These are phyloP conservation scores for Penicillium italicum DNA, from an alignment of 2,329 filamentous ascomycete genomes.

Conservation along the genomic window DNA sequence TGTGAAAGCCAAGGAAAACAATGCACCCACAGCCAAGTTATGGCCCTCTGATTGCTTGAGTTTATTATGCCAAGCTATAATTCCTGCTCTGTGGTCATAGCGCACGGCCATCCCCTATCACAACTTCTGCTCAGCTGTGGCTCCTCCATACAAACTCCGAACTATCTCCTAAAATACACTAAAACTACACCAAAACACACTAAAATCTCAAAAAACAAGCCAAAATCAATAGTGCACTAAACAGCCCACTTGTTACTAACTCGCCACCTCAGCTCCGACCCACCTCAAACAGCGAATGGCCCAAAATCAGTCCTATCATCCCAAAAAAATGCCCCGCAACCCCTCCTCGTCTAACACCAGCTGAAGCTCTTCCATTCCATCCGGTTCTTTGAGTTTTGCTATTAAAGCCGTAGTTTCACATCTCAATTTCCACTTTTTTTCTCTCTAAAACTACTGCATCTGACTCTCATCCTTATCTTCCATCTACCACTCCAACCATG, in stretches of 20 bases:
- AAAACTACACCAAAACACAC: neutral
- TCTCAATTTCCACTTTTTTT: neutral
- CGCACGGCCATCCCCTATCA: neutral
- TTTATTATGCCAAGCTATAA: neutral
- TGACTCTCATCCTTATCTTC: neutral
- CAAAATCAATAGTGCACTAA: neutral
- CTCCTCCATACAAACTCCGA: neutral
- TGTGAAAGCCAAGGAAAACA: neutral
- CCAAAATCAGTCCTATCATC: neutral
- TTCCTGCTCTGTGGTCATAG: neutral
- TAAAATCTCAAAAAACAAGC: neutral
- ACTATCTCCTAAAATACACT: neutral
- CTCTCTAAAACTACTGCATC: neutral
- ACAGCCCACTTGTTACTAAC: neutral
- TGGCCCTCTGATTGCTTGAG: no score
- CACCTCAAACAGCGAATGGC: neutral
- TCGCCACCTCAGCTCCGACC: neutral
- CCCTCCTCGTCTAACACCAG: constrained; percentile 1
- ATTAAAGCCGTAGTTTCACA: neutral
- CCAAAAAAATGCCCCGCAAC: constrained; percentile 4
- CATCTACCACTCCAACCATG: constrained; percentile 12
- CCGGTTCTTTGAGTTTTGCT: neutral
- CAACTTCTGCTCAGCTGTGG: neutral
- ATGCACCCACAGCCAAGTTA: no score
- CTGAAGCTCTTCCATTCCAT: constrained; percentile 10